Percentiles rank a stretch among this genome's conserved stretches.
These are phyloP conservation scores for Massariosphaeria phaeospora DNA, from an alignment of 495 filamentous ascomycete species.

Conservation along the genomic window DNA sequence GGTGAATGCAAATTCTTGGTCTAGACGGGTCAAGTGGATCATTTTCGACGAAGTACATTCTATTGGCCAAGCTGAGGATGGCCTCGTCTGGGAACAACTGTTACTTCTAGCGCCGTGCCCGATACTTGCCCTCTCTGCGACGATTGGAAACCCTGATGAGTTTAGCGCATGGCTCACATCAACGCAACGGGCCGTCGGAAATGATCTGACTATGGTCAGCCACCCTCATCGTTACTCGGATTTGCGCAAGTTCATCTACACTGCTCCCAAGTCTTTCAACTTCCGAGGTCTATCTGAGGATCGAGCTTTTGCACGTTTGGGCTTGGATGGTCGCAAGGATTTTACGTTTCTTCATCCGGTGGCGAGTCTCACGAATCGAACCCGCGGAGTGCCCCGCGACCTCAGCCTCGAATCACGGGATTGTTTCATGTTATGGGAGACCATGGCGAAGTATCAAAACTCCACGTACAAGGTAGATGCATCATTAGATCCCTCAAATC, in stretches of 20 bases:
- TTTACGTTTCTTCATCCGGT: conserved; percentile 67
- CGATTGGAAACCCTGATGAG: conserved; percentile 68
- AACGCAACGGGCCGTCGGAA: conserved; percentile 54
- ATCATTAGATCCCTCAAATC: conserved; percentile 46
- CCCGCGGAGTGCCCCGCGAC: conserved; percentile 58
- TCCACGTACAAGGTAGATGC: conserved; percentile 37
- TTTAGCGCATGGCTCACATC: conserved; percentile 62
- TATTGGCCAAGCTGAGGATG: conserved; percentile 72
- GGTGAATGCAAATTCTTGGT: conserved; percentile 62
- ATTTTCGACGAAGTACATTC: conserved; percentile 85
- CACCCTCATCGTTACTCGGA: conserved; percentile 68
- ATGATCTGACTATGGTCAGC: conserved; percentile 58
- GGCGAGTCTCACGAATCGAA: conserved; percentile 54
- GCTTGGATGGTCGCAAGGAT: conserved; percentile 48
- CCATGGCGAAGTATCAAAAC: conserved; percentile 53
- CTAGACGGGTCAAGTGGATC: conserved; percentile 60
- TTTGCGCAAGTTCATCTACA: conserved; percentile 63
- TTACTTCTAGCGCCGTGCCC: conserved; percentile 68
- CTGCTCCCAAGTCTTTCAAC: conserved; percentile 46
- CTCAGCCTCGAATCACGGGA: conserved; percentile 65
- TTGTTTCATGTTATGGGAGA: conserved; percentile 58
- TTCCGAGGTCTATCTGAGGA: conserved; percentile 55
- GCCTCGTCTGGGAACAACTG: conserved; percentile 76
- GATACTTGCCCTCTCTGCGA: conserved; percentile 75
- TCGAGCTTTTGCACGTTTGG: conserved; percentile 41